Evolutionary conservation across 805 yeast genomes (phyloP), one percentile per base, ranked within the genome.

Genomic region (Hanseniaspora thailandica): DNA sequence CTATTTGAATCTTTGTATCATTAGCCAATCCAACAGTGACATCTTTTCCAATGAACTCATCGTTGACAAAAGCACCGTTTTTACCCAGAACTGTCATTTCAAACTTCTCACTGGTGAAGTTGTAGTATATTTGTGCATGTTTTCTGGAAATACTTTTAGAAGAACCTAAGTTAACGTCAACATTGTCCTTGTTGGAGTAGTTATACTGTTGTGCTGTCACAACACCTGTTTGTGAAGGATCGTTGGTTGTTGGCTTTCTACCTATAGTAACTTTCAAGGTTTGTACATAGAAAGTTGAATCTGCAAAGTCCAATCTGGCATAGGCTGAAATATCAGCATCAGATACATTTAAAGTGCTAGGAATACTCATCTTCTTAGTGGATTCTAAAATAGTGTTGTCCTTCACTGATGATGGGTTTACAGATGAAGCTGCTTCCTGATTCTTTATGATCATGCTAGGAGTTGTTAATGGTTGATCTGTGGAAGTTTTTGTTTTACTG

Each of bases 11-110:
- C 60, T 84, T 84, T 1, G 89, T 80, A 39, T 83, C 85, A 67
- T 90, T 86, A 22, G 73, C 73, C 45, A 93, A 70, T 2, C 96
- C 96, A 8, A 93, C 88, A 0, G 98, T 93, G 35, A 86, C 81
- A 8, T 96, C 97, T 56, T 84, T 79, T 63, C 87, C 96, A 6
- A 93, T 83, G 66, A 90, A 93, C 34, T 73, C 73, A 59, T 88
- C 96, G 66, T 90, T 93, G 3, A 93, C 95, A 72, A 93, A 93
- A 2, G 97, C 97, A 36, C 98, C 98, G 66, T 93, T 93, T 60
- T 96, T 76, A 19, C 98, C 98, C 60, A 89, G 73, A 1, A 93
- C 88, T 8, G 94, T 82, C 44, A 93, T 70, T 67, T 93, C 98
- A 63, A 93, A 93, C 58, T 95, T 70, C 64, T 90, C 97, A 3